Conservation (phyloP, 805 yeast genomes). For the Myxozyma melibiosi region DNA sequence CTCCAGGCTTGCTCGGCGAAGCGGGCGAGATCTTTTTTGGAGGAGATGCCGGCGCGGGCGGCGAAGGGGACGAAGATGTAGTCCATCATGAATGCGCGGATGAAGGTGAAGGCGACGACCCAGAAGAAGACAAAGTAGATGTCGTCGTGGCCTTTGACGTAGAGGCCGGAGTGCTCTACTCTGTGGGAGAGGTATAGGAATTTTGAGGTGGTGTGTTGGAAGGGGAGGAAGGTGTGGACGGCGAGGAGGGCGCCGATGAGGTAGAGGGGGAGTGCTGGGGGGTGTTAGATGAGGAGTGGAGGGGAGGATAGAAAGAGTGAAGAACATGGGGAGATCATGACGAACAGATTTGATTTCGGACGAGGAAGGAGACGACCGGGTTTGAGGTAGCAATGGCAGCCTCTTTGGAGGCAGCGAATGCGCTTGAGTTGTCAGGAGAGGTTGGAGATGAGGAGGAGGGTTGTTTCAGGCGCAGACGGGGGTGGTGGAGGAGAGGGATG, state of each 20-base stretch:
- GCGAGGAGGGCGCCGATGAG: slow-evolving; percentile 14
- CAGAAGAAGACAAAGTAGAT: slow-evolving; percentile 51
- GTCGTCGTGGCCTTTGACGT: slow-evolving; percentile 31
- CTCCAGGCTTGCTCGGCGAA: slow-evolving; percentile 91
- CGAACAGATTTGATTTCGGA: slow-evolving; percentile 24
- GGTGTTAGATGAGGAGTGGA: background rate
- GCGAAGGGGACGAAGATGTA: slow-evolving; percentile 63
- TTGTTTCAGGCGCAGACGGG: background rate
- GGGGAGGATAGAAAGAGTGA: background rate
- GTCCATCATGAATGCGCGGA: slow-evolving; percentile 64
- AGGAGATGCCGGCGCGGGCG: slow-evolving; percentile 45
- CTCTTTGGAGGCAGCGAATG: slow-evolving; percentile 3
- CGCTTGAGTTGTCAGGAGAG: too few species aligned
- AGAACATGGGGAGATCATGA: background rate
- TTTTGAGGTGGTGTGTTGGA: slow-evolving; percentile 39
- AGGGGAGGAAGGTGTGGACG: slow-evolving; percentile 29
- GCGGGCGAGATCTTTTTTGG: slow-evolving; percentile 58
- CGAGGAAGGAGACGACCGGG: slow-evolving; percentile 10
- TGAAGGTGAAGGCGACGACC: slow-evolving; percentile 57
- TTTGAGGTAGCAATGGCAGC: slow-evolving; percentile 4
- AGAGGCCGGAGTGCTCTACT: slow-evolving; percentile 26
- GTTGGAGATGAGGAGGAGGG: too few species aligned
- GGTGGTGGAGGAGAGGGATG: background rate
- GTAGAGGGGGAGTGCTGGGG: slow-evolving; percentile 20
- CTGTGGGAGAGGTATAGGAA: slow-evolving; percentile 46